Evolutionary conservation across 805 yeast species (phyloP).

Genomic region (Suhomyces faveliae): DNA sequence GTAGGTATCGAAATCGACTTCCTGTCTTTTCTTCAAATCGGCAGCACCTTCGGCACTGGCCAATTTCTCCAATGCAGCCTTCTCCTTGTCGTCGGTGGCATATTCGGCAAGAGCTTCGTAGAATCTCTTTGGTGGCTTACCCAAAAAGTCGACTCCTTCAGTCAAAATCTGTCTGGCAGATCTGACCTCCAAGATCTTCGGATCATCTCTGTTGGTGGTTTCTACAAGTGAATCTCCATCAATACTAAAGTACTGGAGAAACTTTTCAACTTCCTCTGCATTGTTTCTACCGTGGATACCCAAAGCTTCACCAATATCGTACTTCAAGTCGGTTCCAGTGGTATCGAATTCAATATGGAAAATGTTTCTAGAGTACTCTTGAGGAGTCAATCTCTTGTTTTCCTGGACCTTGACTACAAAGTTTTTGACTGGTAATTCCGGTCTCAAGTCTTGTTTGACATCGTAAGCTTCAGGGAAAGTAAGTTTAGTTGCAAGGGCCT

Average conservation of each 20-base stretch:
- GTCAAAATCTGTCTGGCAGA: constrained; percentile 78
- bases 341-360: constrained; percentile 95
- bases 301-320: constrained; percentile 94
- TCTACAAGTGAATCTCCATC: constrained; percentile 67
- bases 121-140: constrained; percentile 94
- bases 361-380: constrained; percentile 86
- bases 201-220: constrained; percentile 66
- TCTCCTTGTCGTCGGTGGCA: constrained; percentile 70
- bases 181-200: constrained; percentile 60
- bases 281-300: constrained; percentile 92
- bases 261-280: constrained; percentile 59
- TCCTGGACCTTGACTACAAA: constrained; percentile 87
- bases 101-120: constrained; percentile 76
- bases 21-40: constrained; percentile 80
- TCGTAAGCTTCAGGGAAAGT: constrained; percentile 80
- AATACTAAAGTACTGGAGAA: constrained; percentile 69
- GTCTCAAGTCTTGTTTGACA: constrained; percentile 64
- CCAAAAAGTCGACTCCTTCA: constrained; percentile 84
- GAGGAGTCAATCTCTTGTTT: constrained; percentile 88
- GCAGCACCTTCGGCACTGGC: constrained; percentile 81
- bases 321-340: constrained; percentile 84
- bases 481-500: constrained; percentile 64
- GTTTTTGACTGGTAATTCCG: constrained; percentile 83
- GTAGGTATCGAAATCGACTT: constrained; percentile 76
- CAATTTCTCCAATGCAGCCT: constrained; percentile 56